phyloP scores from a whole-genome alignment of 148 eudicot species.

The Vaccinium darrowii region DNA sequence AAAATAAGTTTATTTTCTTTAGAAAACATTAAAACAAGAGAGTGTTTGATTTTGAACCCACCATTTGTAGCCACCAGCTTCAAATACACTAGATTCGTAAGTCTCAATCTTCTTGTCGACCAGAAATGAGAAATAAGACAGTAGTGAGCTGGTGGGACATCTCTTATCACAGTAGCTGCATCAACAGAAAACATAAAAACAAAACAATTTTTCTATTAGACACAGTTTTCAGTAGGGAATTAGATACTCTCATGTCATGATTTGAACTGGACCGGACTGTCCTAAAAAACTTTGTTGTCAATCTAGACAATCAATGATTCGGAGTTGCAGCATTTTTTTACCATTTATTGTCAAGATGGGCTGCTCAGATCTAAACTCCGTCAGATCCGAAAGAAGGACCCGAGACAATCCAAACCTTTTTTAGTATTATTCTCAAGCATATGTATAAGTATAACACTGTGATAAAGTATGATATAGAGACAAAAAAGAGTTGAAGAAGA shows the following conservation, averaged over 20 bases:
- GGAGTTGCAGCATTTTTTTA: too few relatives aligned
- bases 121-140: not conserved
- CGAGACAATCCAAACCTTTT: too few relatives aligned
- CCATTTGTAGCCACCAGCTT: not conserved
- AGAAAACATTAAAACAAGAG: too few relatives aligned
- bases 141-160: not conserved
- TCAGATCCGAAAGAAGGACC: too few relatives aligned
- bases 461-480: not conserved
- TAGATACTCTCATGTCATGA: too few relatives aligned
- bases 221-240: not conserved
- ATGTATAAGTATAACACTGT: not conserved
- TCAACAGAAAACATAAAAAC: not conserved
- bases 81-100: not conserved
- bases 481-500: not conserved
- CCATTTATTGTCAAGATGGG: too few relatives aligned
- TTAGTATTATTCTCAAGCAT: not conserved
- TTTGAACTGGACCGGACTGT: too few relatives aligned
- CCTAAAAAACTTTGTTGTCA: too few relatives aligned
- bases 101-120: not conserved
- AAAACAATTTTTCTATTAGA: not conserved
- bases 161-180: constrained; percentile 3
- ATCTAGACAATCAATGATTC: too few relatives aligned
- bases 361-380: too few relatives aligned
- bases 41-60: not conserved
- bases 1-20: too few relatives aligned